A percentile compares a stretch with the other conserved stretches of the same genome.
phyloP scores from a whole-genome alignment of 225 moss, liverwort and hornwort genomes.

The Polytrichum formosum region DNA sequence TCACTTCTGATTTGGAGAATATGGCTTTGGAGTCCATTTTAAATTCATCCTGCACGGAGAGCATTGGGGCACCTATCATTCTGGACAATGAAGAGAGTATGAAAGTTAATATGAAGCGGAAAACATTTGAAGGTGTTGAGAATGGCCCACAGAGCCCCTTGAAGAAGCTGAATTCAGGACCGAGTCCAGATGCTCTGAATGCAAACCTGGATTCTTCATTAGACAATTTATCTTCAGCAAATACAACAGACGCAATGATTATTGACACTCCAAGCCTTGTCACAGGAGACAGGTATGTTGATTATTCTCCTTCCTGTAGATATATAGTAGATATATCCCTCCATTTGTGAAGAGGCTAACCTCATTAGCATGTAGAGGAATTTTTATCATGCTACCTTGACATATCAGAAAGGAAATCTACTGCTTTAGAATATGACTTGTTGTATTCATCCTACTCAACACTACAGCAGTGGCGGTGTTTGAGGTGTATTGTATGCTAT shows the following conservation, averaged over 20 bases:
- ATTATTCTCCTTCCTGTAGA: background rate
- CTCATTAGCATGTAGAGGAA: no score
- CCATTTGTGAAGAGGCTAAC: no score
- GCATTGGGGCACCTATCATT: conserved; percentile 18
- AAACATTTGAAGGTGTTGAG: conserved; percentile 29
- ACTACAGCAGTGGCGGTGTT: no score
- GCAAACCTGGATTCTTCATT: conserved; percentile 17
- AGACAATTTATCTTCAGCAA: conserved; percentile 9
- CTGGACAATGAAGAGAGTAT: conserved; percentile 19
- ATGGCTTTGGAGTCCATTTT: conserved; percentile 13
- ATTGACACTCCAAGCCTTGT: conserved; percentile 18
- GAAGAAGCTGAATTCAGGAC: conserved; percentile 39
- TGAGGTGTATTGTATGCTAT: no score
- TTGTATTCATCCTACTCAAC: no score
- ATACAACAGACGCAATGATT: conserved; percentile 19
- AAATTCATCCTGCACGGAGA: conserved; percentile 8
- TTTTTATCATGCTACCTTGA: no score
- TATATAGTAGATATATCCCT: background rate
- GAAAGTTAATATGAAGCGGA: conserved; percentile 32
- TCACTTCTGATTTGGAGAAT: conserved; percentile 18
- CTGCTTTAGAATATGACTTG: no score
- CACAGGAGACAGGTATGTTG: conserved; percentile 31
- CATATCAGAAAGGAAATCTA: no score
- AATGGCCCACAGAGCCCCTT: conserved; percentile 28
- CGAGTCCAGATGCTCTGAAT: conserved; percentile 15